Evolutionary conservation across 768 basidiomycete species (phyloP).

Genomic region (Lentinula boryana): DNA sequence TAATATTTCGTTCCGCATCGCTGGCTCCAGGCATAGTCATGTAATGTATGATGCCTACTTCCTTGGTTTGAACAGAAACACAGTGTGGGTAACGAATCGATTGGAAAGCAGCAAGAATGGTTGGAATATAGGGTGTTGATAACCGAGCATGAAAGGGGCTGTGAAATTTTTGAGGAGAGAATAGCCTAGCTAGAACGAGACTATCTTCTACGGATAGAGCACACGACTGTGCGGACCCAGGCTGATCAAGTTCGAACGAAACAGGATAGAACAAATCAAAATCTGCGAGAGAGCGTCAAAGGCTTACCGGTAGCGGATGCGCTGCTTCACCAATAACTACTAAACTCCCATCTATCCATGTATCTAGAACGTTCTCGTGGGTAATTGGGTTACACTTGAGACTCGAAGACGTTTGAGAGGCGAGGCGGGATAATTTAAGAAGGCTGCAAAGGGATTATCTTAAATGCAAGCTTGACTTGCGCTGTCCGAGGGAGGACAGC

Average conservation of each 20-base stretch:
- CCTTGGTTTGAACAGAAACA: conserved; percentile 32
- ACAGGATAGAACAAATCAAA: neutral
- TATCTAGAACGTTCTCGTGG: conserved; percentile 34
- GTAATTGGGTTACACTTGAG: conserved; percentile 31
- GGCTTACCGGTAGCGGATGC: conserved; percentile 48
- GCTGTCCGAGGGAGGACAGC: neutral
- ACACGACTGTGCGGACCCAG: conserved; percentile 41
- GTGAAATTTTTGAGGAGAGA: conserved; percentile 31
- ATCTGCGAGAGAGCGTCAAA: neutral
- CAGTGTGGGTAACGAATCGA: conserved; percentile 48
- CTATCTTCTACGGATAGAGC: conserved; percentile 58
- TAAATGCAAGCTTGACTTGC: neutral
- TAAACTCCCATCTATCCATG: conserved; percentile 43
- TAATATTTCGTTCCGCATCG: conserved; percentile 31
- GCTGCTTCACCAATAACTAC: conserved; percentile 51
- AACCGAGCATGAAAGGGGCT: conserved; percentile 38
- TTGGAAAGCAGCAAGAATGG: conserved; percentile 48
- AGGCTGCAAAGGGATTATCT: conserved; percentile 19
- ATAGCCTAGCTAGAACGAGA: conserved; percentile 52
- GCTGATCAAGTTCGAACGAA: conserved; percentile 22
- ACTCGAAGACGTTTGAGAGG: conserved; percentile 22
- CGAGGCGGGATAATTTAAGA: conserved; percentile 21
- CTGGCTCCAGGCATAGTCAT: conserved; percentile 34
- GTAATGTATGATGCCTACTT: conserved; percentile 37
- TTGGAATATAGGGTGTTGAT: conserved; percentile 39